Base-by-base conservation (phyloP, 495 filamentous ascomycete species). In the Hypomontagnella submonticulosa region DNA sequence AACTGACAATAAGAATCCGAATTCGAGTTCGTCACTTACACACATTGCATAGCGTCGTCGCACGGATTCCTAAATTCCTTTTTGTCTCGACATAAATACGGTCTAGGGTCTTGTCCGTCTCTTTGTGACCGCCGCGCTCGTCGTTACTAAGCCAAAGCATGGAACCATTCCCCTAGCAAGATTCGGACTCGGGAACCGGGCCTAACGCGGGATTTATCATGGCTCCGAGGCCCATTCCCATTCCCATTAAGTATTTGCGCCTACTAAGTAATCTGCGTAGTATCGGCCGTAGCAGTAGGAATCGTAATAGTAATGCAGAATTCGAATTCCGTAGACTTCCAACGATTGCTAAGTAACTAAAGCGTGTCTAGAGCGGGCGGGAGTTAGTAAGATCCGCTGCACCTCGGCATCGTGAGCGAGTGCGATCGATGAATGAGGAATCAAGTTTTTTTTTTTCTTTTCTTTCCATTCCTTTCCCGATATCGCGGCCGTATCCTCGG, bases 121-220 rank as follows among this genome's bases (percentile, higher is more conserved):
- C 47, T 13, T 36, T 9, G 1, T 33, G n/a, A 1, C 30, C 30
- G 23, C 30, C 47, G 47, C 27, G 18, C 47, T 48, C 30, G 23
- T 48, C 44, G 44, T 11, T 11, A 16, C 30, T 48, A 48, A 51
- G 3, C 36, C 42, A 60, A 51, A 46, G 23, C 23, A 27, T 27
- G 23, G 23, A 27, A 27, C 23, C 3, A 27, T 37, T 49, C 42
- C 32, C 34, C 33, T 11, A 19, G 16, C 27, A 48, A 43, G 36
- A 50, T 27, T 27, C 20, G 34, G 4, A 41, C 32, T 59, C 48
- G 64, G 53, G 41, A 30, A 48, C 53, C 53, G 64, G 64, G 23
- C 43, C 64, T 63, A 62, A 47, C 41, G 61, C 58, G 58, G 64
- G 57, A 54, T 61, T 61, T 67, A 20, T 61, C 44, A 40, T 61